Evolutionary conservation across 441 rosid species (phyloP), one percentile per base, ranked within the genome.

Genomic region (Flueggea neowawraea): DNA sequence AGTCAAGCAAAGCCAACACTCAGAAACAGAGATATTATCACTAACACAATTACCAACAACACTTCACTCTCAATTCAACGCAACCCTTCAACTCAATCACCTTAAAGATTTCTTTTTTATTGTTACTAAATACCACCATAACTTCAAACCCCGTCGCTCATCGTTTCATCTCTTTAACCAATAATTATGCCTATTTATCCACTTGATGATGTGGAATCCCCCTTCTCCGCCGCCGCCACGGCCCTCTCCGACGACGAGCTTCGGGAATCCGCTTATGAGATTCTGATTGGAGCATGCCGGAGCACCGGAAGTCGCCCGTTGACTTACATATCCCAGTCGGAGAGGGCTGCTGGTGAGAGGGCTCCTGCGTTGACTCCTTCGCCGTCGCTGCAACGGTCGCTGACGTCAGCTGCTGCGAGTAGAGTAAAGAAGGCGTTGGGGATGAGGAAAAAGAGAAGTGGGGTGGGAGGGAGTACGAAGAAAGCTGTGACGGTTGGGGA

Each of bases 381-480:
- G 60, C 50, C 75, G 78, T n/a, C 88, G 14, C 63, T 82, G 31
- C 95, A 94, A 80, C 85, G 95, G 22, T 94, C 99, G 51, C 79
- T 91, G 54, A 89, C 99, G 31, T 84, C 96, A 9, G 58, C 90
- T 17, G 99, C 97, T n/a, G 92, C 99, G 0, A 91, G 97, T 69
- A 89, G 88, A 79, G 88, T 95, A 80, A 95, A 95, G 89, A 91
- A 84, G 72, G 95, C 97, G n/a, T 73, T 95, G 10, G 97, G 99
- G 44, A 77, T 95, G 75, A 86, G 69, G 60, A 64, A 63, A 47
- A 84, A 49, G 64, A 73, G 57, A 66, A 75, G 76, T 49, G 67
- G 31, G 16, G 47, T 13, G 48, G 51, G 60, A 10, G 61, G 60
- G 73, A 81, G 69, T 70, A 52, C 63, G 49, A 89, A 75, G 76